Percentiles rank a stretch among this genome's conserved stretches.
Evolutionary conservation across 805 yeast genomes (phyloP).

Genomic region (Kuraishia borneana): DNA sequence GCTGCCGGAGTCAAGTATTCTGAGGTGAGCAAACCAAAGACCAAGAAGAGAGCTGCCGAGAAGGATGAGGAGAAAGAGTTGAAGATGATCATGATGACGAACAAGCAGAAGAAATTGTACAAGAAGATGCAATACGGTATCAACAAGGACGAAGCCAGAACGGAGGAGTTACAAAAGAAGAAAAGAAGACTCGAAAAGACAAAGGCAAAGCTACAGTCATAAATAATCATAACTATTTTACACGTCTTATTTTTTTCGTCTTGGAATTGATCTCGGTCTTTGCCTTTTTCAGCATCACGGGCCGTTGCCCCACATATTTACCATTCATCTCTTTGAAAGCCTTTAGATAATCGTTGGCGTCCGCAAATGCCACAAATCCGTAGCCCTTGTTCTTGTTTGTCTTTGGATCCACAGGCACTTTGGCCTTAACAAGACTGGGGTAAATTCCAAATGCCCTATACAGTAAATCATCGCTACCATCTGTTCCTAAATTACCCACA

Average conservation of each 20-base stretch:
- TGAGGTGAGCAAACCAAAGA: slow-evolving; percentile 31
- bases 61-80: slow-evolving; percentile 76
- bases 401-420: slow-evolving; percentile 42
- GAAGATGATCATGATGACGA: slow-evolving; percentile 95
- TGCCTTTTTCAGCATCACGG: slow-evolving; percentile 59
- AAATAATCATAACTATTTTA: neutral
- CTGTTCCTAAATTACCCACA: slow-evolving; percentile 65
- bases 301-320: slow-evolving; percentile 64
- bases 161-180: slow-evolving; percentile 57
- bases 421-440: slow-evolving; percentile 42
- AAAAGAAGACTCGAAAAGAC: slow-evolving; percentile 60
- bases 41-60: slow-evolving; percentile 23
- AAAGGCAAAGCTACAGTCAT: slow-evolving; percentile 29
- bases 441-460: slow-evolving; percentile 41
- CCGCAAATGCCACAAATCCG: slow-evolving; percentile 63
- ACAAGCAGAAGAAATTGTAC: slow-evolving; percentile 89
- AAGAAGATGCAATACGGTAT: slow-evolving; percentile 91
- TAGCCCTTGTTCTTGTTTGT: slow-evolving; percentile 48
- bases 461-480: slow-evolving; percentile 50
- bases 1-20: slow-evolving; percentile 78
- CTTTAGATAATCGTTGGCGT: slow-evolving; percentile 52
- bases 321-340: slow-evolving; percentile 74
- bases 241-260: slow-evolving; percentile 8
- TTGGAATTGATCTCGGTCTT: slow-evolving; percentile 26
- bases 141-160: slow-evolving; percentile 69